A percentile compares a stretch with the other conserved stretches of the same genome.
These are phyloP conservation scores for Eimeria acervulina DNA, from an alignment of 169 alveolate genomes.

Conservation along the genomic window DNA sequence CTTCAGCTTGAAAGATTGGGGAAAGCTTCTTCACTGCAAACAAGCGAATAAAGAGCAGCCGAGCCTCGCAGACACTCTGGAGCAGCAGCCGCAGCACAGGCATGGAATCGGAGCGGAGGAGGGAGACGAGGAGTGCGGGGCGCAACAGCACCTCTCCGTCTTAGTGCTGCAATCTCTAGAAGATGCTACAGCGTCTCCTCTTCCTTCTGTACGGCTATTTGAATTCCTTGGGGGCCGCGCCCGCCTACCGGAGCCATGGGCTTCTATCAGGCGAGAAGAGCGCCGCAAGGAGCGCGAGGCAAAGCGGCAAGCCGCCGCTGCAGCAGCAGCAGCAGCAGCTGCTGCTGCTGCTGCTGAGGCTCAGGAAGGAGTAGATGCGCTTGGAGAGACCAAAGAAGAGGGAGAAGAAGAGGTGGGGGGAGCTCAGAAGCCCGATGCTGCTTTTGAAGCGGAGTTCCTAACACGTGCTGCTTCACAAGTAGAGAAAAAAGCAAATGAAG, in stretches of 20 bases:
- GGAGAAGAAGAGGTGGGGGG: no score
- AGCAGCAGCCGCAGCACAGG: not conserved
- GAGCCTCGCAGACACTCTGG: no score
- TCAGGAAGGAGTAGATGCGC: no score
- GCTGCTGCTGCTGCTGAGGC: no score
- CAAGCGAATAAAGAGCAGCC: not conserved
- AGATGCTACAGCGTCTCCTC: not conserved
- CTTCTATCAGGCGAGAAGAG: constrained; percentile 27
- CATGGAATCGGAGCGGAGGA: not conserved
- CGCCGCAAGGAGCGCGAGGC: constrained; percentile 23
- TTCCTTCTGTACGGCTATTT: not conserved
- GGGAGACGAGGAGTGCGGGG: no score
- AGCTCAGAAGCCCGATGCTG: no score
- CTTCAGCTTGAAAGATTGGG: constrained; percentile 23
- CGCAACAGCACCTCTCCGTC: constrained; percentile 4
- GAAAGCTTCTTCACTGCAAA: constrained; percentile 22
- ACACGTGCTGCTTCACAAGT: no score
- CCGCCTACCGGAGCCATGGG: constrained; percentile 18
- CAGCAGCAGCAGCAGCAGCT: not conserved
- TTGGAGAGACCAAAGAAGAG: no score
- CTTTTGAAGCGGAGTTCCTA: no score
- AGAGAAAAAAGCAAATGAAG: no score
- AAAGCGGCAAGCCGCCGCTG: not conserved
- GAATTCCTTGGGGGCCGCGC: not conserved
- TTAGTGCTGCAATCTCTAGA: constrained; percentile 23